Evolutionary conservation across 306 rosid genomes (phyloP).

Genomic region (Pterocarpus santalinus): DNA sequence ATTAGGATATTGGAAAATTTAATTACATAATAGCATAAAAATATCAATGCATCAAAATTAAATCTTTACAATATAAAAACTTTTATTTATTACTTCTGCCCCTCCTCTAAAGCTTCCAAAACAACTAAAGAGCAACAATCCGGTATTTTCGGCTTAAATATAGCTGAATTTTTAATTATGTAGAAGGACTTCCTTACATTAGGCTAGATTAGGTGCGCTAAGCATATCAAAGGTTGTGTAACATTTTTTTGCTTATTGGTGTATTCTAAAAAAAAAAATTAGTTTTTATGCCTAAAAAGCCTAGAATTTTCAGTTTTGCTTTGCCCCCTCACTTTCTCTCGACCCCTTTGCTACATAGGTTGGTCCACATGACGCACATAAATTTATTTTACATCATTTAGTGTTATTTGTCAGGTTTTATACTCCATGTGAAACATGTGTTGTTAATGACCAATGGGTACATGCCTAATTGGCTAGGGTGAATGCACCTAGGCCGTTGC

Average conservation of each 20-base stretch:
- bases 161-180: not conserved
- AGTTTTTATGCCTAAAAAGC: constrained; percentile 5
- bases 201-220: constrained; percentile 15
- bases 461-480: constrained; percentile 18
- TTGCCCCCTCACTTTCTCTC: not conserved
- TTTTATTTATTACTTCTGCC: not conserved
- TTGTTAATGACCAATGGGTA: not conserved
- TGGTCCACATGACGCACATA: constrained; percentile 4
- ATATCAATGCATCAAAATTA: no score
- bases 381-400: not conserved
- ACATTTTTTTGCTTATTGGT: constrained; percentile 2
- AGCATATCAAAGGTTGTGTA: not conserved
- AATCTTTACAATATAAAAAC: not conserved
- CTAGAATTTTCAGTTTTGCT: not conserved
- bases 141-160: constrained; percentile 15
- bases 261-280: not conserved
- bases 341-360: not conserved
- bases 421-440: constrained; percentile 24
- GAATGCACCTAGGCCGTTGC: not conserved
- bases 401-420: not conserved
- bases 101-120: not conserved
- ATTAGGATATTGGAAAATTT: no score
- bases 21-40: no score
- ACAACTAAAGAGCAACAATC: not conserved
- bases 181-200: not conserved